Conservation (phyloP, 805 yeast genomes). For the Nematodospora valgi region DNA sequence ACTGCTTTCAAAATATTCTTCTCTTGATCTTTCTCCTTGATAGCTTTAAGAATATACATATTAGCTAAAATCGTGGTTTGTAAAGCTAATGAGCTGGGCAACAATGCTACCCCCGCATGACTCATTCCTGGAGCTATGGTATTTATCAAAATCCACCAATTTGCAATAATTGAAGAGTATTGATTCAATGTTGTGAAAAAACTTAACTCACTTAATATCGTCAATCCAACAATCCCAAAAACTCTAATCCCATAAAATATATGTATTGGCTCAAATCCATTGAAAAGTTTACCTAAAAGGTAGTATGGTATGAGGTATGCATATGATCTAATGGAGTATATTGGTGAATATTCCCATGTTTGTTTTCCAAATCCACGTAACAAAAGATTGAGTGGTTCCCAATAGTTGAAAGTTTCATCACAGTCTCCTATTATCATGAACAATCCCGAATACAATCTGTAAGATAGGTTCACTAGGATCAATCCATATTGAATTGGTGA, state of each 20-base stretch:
- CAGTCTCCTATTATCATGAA: constrained; percentile 81
- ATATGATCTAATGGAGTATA: constrained; percentile 84
- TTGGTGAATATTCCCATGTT: constrained; percentile 96
- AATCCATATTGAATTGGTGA: constrained; percentile 9
- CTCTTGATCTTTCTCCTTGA: constrained; percentile 7
- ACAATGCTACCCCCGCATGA: constrained; percentile 80
- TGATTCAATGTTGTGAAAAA: constrained; percentile 42
- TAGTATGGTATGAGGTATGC: constrained; percentile 59
- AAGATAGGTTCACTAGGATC: constrained; percentile 8
- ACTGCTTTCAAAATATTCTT: constrained; percentile 20
- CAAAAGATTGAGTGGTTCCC: constrained; percentile 87
- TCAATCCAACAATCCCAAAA: constrained; percentile 33
- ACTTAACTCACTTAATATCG: constrained; percentile 49
- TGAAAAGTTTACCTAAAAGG: constrained; percentile 20
- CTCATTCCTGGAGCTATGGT: constrained; percentile 76
- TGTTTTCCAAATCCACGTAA: constrained; percentile 84
- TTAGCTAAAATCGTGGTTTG: constrained; percentile 44
- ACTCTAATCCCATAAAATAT: constrained; percentile 54
- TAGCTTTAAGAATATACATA: constrained; percentile 29
- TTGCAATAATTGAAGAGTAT: constrained; percentile 42
- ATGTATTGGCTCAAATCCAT: constrained; percentile 6
- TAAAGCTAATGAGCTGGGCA: constrained; percentile 79
- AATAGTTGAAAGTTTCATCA: constrained; percentile 88
- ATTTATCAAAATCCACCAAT: constrained; percentile 61
- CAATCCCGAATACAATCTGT: constrained; percentile 39